Base-by-base conservation (phyloP, 495 filamentous ascomycete species). In the Clavariopsis aquatica region DNA sequence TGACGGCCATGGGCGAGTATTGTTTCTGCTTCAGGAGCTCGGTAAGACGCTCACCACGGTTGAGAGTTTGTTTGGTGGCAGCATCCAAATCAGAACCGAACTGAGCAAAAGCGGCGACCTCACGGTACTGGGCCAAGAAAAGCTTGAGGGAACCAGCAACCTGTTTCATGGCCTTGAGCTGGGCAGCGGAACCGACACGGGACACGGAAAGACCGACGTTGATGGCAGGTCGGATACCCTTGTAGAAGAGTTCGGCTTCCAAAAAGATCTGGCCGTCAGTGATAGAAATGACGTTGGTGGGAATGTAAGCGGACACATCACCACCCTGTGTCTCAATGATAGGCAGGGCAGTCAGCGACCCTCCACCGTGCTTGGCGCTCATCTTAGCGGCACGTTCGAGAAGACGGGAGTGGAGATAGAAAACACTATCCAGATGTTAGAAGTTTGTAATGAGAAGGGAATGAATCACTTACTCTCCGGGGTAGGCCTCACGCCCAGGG, bases 121-220 rank as follows among this genome's bases (percentile, higher is more conserved):
- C 94, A 93, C 94, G 94, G 85, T 98, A 98, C 85, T 98, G 94
- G 75, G 94, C 94, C 87, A 98, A 92, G 91, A 98, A 98, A 72
- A 98, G 91, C 86, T 98, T 98, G 74, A 98, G 84, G 71, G 93
- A 97, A 86, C 94, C 94, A 76, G 94, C 94, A 77, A 98, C 94
- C 87, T 98, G 94, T 85, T 98, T 98, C 94, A 98, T 98, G 81
- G 94, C 92, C 90, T 98, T 98, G 81, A 98, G 88, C 85, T 98
- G 94, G 75, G 94, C 94, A 78, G 94, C 92, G 74, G 94, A 98
- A 78, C 94, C 94, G 87, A 98, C 94, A 89, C 94, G 94, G 75
- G 94, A 98, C 68, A 98, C 94, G 75, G 94, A 98, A 60, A 98
- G 90, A 94, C 94, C 94, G 88, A 98, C 94, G 87, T 98, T 98